Base-by-base conservation (phyloP, 768 basidiomycete species). In the Russula virescens region DNA sequence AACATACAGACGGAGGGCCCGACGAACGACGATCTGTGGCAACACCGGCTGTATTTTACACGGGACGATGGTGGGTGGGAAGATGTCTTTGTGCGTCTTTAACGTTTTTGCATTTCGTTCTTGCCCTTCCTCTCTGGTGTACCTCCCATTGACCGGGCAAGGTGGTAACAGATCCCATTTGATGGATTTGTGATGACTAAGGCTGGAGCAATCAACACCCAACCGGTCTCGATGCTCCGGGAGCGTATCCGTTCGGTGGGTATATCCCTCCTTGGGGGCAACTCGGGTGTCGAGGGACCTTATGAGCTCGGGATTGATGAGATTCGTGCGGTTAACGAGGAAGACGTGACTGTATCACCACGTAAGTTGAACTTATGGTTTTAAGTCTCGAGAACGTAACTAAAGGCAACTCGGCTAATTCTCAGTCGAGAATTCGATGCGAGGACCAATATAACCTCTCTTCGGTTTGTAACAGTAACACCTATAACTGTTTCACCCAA, bases 1-100 rank as follows among this genome's bases (percentile, higher is more conserved):
- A 98, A 98, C 74, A 76, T 98, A 50, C 94, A 97, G 73, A 96
- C 94, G 2, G 89, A 93, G 55, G 89, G 90, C 0, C 80, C 84
- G 48, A 79, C 90, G 53, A 81, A 85, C 54, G 88, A 85, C 42
- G 93, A 96, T 71, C 77, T 98, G n/a, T 98, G 91, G 87, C 96
- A 97, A 71, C 94, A 98, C 68, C 82, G 91, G 38, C 78, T 98
- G n/a, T 91, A 83, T 74, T 89, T 94, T 71, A 77, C 80, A 54
- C 80, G 82, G 58, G 75, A 78, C 28, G 81, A 86, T 61, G 81
- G 83, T 26, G 75, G 78, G 5, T 95, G 93, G 93, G 88, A 94
- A 71, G 86, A 92, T 69, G 72, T 95, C 18, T 86, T 86, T 69
- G 91, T 91, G 66, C 68, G 86, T 80, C 28, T 19, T 55, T 65